Percentiles rank a stretch among this genome's conserved stretches.
phyloP scores from a whole-genome alignment of 495 filamentous ascomycete species.

The Aspergillus hancockii region DNA sequence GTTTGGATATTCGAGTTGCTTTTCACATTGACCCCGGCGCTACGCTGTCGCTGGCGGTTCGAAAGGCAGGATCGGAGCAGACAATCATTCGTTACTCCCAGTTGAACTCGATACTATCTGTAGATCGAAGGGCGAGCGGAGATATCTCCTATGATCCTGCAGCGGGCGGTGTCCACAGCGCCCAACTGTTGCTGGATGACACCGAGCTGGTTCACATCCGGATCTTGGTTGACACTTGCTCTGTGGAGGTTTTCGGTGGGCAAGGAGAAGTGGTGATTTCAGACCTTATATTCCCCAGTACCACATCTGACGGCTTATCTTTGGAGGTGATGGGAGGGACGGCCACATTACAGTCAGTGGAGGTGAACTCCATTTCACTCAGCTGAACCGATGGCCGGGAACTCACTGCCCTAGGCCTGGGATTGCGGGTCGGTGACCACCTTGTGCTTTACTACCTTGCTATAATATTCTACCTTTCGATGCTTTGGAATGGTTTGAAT shows the following conservation, averaged over 20 bases:
- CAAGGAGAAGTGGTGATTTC: slow-evolving; percentile 12
- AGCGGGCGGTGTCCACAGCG: slow-evolving; percentile 12
- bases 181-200: background rate
- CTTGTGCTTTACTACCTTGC: too few relatives aligned
- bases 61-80: slow-evolving; percentile 4
- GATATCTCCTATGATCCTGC: slow-evolving; percentile 14
- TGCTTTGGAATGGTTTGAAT: too few relatives aligned
- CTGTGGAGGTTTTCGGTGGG: slow-evolving; percentile 15
- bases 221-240: slow-evolving; percentile 12
- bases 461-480: too few relatives aligned
- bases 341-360: background rate
- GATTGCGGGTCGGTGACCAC: too few relatives aligned
- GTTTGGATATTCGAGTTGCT: slow-evolving; percentile 8
- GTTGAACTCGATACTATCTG: background rate
- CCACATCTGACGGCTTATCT: slow-evolving; percentile 7
- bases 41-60: slow-evolving; percentile 8
- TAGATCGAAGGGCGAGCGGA: slow-evolving; percentile 13
- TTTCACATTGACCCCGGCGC: background rate
- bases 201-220: slow-evolving; percentile 6
- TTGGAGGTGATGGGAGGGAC: slow-evolving; percentile 8
- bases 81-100: slow-evolving; percentile 7
- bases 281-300: slow-evolving; percentile 9
- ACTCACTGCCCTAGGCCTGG: too few relatives aligned
- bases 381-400: too few relatives aligned
- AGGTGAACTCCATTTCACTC: background rate